Evolutionary conservation across 208 protist species (phyloP), one percentile per base, ranked within the genome.

Genomic region (Leptomonas pyrrhocoris): DNA sequence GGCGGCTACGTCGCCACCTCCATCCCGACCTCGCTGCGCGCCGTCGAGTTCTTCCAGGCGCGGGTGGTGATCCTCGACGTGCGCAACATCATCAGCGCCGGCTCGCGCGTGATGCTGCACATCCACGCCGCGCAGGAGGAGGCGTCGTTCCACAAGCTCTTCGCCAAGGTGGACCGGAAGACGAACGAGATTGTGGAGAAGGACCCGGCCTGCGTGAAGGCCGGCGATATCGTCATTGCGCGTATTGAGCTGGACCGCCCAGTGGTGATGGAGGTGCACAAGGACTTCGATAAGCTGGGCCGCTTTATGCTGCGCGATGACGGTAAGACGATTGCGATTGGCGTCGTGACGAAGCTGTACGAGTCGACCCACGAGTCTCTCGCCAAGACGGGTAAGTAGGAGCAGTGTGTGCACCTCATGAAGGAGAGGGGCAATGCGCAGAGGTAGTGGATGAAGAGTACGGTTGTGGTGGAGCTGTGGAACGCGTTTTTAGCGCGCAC

Each of bases 251-350:
- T 95, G 16, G 55, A 79, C n/a, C 70, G 86, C 59, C 66, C 95
- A 2, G 63, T 99, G n/a, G 96, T 96, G 49, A 38, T 98, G 15
- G 97, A 98, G 73, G 54, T 82, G 27, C 98, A 97, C 84, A 93
- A 98, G 77, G 88, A 92, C 19, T 97, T 97, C 77, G 95, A 96
- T 60, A 96, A 98, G 77, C 78, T 99, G 42, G 96, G 97, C 27
- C 95, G 98, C 66, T 99, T 99, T 84, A 98, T 97, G 74, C 72
- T 99, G 36, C 94, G 98, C 67, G 96, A 99, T 38, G 95, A 98
- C 38, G 94, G 94, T 49, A 93, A 91, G 73, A 98, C 94, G 16
- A 94, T 97, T 67, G 92, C 92, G 42, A 94, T 98, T 80, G 94
- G 92, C 50, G 85, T 97, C 43, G 77, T 96, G 48, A 84, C 83